Evolutionary conservation across 2,329 filamentous ascomycete genomes (phyloP).

Genomic region (Polytolypa hystricis): DNA sequence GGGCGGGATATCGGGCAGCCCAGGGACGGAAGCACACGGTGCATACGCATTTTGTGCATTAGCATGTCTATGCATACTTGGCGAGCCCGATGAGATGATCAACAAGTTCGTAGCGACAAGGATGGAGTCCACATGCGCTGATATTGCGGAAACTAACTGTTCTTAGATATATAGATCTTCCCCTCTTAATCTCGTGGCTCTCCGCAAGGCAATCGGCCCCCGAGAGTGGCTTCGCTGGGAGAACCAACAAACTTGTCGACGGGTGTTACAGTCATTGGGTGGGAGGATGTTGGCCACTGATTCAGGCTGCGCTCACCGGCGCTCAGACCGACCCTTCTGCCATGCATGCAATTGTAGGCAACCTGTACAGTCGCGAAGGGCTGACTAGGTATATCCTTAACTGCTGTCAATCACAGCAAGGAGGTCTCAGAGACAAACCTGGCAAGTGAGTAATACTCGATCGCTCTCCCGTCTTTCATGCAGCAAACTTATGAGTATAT

Average conservation of each 20-base stretch:
- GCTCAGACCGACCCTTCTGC: slow-evolving; percentile 24
- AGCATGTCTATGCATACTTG: slow-evolving; percentile 77
- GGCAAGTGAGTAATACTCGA: slow-evolving; percentile 57
- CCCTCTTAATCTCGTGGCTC: slow-evolving; percentile 72
- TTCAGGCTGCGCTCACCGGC: slow-evolving; percentile 65
- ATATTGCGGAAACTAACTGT: slow-evolving; percentile 8
- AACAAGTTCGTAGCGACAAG: slow-evolving; percentile 48
- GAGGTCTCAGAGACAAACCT: slow-evolving; percentile 88
- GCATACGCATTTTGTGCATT: slow-evolving; percentile 94
- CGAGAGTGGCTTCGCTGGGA: slow-evolving; percentile 84
- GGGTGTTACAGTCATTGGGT: slow-evolving; percentile 99
- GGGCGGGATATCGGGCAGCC: slow-evolving; percentile 79
- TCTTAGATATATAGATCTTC: slow-evolving; percentile 61
- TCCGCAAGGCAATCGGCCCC: slow-evolving; percentile 80
- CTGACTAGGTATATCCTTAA: slow-evolving; percentile 79
- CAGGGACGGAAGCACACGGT: slow-evolving; percentile 84
- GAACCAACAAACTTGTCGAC: slow-evolving; percentile 95
- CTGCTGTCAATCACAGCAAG: slow-evolving; percentile 69
- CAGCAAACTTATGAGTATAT: slow-evolving; percentile 10
- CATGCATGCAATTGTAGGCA: slow-evolving; percentile 18
- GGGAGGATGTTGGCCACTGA: slow-evolving; percentile 82
- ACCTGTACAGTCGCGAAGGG: slow-evolving; percentile 68
- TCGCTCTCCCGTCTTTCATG: neutral
- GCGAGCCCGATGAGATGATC: slow-evolving; percentile 63
- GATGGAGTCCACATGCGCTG: slow-evolving; percentile 9